Evolutionary conservation across 768 basidiomycete genomes (phyloP).

Genomic region (Kwoniella mangroviensis): DNA sequence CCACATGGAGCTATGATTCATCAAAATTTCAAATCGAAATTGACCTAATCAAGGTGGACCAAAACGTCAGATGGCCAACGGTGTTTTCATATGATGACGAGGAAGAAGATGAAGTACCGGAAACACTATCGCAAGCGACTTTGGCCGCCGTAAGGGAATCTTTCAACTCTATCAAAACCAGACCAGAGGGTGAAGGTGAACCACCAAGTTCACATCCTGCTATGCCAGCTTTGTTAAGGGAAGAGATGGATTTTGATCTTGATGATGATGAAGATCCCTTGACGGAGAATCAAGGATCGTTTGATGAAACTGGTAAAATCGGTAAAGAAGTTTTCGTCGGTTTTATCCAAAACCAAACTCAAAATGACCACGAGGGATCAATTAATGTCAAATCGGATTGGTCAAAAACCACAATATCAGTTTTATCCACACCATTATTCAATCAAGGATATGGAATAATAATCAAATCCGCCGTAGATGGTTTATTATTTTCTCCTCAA

Average conservation of each 20-base stretch:
- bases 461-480: conserved; percentile 56
- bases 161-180: conserved; percentile 78
- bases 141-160: conserved; percentile 76
- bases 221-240: conserved; percentile 79
- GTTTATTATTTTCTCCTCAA: conserved; percentile 48
- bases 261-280: conserved; percentile 62
- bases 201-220: conserved; percentile 64
- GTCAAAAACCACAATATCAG: conserved; percentile 72
- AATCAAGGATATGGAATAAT: conserved; percentile 25
- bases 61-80: conserved; percentile 82
- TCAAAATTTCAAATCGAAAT: conserved; percentile 69
- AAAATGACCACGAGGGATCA: conserved; percentile 24
- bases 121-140: conserved; percentile 85
- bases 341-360: conserved; percentile 62
- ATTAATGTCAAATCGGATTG: conserved; percentile 64
- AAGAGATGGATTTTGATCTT: conserved; percentile 78
- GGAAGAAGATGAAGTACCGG: conserved; percentile 70
- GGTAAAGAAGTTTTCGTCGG: conserved; percentile 71
- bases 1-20: conserved; percentile 91
- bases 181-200: conserved; percentile 66
- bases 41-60: conserved; percentile 83
- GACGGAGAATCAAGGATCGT: conserved; percentile 63
- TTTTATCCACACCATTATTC: conserved; percentile 39
- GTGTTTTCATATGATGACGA: conserved; percentile 67
- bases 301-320: conserved; percentile 56